Base-by-base conservation (phyloP, 2,329 filamentous ascomycete genomes). In the Pseudogymnoascus sp. region DNA sequence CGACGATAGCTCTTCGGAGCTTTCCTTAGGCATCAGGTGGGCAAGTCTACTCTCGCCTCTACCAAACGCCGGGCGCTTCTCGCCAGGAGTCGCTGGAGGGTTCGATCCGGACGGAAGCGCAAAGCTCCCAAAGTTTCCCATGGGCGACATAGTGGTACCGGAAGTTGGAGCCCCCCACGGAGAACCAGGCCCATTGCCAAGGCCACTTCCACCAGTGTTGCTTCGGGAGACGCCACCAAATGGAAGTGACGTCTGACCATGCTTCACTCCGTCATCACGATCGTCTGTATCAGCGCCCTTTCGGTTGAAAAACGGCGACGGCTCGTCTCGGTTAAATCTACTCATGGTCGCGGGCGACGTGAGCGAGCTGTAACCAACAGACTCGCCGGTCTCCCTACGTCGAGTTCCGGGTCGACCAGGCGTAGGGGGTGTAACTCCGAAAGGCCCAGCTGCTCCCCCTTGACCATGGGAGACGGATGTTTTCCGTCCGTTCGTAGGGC, bases 101-200 rank as follows among this genome's bases (percentile, higher is more conserved):
- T 79, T 77, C 2, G 84, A 75, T 59, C 78, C 76, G 38, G 73
- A 75, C 11, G 77, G 78, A 61, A 96, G 75, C n/a, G 89, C 88
- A 75, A 98, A 98, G 70, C 87, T 95, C 10, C 93, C 93, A 76
- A 99, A 99, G 22, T 88, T 88, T 35, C 93, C 92, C 81, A 93
- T 89, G 1, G 87, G 85, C 6, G 87, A 83, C 69, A 90, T 85
- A 11, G 85, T 83, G 46, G 87, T 79, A 84, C 84, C 89, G 7
- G 66, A 59, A 3, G 72, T 70, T 6, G 75, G 68, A 16, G 74
- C 68, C 26, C 77, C 77, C 80, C 81, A 83, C 1, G 80, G 75
- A 10, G 80, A 79, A n/a, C 75, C 62, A 46, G 72, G 71, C 22
- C 77, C 78, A 66, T 83, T 79, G 3, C 73, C 77, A 1, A 72